A percentile compares a stretch with the other conserved stretches of the same genome.
phyloP scores from a whole-genome alignment of 768 basidiomycete genomes.

The Pseudohyphozyma bogoriensis region DNA sequence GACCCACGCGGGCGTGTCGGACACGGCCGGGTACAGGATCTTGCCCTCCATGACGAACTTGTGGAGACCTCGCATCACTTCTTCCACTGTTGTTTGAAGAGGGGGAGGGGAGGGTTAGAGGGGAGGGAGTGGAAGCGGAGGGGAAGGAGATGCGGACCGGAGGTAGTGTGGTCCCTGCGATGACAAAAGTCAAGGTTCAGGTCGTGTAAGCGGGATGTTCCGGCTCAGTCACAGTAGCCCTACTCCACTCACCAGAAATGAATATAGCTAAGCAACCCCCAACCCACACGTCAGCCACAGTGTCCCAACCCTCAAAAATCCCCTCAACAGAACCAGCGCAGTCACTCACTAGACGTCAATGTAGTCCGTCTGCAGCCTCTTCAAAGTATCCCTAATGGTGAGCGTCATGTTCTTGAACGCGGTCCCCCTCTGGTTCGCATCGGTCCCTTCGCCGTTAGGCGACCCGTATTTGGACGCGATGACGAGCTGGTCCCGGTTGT shows the following conservation, averaged over 20 bases:
- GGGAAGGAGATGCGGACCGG: too few species aligned
- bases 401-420: slow-evolving; percentile 43
- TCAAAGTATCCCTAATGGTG: slow-evolving; percentile 44
- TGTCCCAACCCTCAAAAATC: too few species aligned
- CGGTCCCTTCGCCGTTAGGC: neutral
- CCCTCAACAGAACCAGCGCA: too few species aligned
- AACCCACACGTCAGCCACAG: too few species aligned
- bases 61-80: slow-evolving; percentile 51
- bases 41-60: slow-evolving; percentile 47
- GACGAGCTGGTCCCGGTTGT: slow-evolving; percentile 45
- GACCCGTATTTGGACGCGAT: slow-evolving; percentile 41
- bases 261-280: too few species aligned
- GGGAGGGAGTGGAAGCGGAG: too few species aligned
- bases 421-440: slow-evolving; percentile 44
- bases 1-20: slow-evolving; percentile 48
- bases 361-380: slow-evolving; percentile 54
- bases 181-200: too few species aligned
- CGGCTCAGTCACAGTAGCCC: too few species aligned
- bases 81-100: slow-evolving; percentile 44
- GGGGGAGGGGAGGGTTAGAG: too few species aligned
- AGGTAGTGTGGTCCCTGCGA: too few species aligned
- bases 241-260: too few species aligned
- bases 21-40: slow-evolving; percentile 44
- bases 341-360: slow-evolving; percentile 48
- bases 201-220: too few species aligned